Percentiles rank a stretch among this genome's conserved stretches.
Conservation (phyloP, 805 yeast species). For the Hanseniaspora vineae region DNA sequence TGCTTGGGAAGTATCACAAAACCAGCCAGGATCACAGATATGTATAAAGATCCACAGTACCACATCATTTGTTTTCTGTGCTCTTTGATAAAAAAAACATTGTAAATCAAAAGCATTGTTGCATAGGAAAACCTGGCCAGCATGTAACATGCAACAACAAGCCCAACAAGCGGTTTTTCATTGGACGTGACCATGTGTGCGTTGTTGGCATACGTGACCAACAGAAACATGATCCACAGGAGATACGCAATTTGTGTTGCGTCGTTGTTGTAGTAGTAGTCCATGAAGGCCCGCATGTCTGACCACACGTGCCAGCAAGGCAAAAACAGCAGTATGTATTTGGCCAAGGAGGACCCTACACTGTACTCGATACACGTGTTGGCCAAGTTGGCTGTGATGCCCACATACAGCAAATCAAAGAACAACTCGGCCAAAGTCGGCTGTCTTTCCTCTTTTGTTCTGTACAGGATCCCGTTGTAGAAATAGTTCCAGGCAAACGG, state of each 20-base stretch:
- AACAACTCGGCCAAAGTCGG: slow-evolving; percentile 44
- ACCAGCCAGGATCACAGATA: background rate
- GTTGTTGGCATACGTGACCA: slow-evolving; percentile 40
- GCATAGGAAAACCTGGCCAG: slow-evolving; percentile 32
- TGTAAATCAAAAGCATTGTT: slow-evolving; percentile 19
- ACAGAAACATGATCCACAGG: slow-evolving; percentile 37
- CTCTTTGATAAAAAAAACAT: slow-evolving; percentile 30
- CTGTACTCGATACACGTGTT: slow-evolving; percentile 38
- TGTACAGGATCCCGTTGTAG: slow-evolving; percentile 39
- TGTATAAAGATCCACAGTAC: slow-evolving; percentile 10
- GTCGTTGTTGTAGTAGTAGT: slow-evolving; percentile 51
- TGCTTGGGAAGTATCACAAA: background rate
- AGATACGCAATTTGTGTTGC: slow-evolving; percentile 38
- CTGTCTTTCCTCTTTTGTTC: slow-evolving; percentile 43
- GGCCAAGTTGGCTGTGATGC: slow-evolving; percentile 48
- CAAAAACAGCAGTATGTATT: slow-evolving; percentile 36
- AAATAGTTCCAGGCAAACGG: slow-evolving; percentile 54
- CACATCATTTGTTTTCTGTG: slow-evolving; percentile 20
- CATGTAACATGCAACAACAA: slow-evolving; percentile 33
- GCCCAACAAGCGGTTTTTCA: slow-evolving; percentile 26
- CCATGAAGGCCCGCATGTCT: slow-evolving; percentile 49
- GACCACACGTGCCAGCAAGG: slow-evolving; percentile 57
- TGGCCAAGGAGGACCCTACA: slow-evolving; percentile 32
- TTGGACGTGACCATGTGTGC: slow-evolving; percentile 16
- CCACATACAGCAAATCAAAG: slow-evolving; percentile 51